phyloP scores from a whole-genome alignment of 169 alveolate species.

The Fabrea salina region DNA sequence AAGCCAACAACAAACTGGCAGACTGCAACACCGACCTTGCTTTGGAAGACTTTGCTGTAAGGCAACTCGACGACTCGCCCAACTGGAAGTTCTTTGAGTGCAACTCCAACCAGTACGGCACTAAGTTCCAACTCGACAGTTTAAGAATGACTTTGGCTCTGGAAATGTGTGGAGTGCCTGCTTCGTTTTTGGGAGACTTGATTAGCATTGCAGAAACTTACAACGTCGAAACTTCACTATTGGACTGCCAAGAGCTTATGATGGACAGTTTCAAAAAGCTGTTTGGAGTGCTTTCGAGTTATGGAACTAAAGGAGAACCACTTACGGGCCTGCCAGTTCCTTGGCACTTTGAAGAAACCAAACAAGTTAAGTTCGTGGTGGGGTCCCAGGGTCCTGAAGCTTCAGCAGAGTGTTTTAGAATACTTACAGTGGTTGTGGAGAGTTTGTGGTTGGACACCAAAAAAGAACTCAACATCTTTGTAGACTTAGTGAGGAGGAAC shows the following conservation, averaged over 20 bases:
- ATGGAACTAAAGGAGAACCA: not conserved
- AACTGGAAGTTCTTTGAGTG: slow-evolving; percentile 10
- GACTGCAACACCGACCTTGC: not conserved
- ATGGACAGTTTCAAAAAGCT: not conserved
- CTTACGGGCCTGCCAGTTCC: not conserved
- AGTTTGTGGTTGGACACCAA: not conserved
- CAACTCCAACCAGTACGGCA: slow-evolving; percentile 14
- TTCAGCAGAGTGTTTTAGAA: not conserved
- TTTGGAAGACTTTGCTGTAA: not conserved
- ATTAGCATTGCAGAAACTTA: no score
- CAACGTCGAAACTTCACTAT: not conserved
- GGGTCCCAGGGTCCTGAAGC: not conserved
- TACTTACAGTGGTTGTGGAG: not conserved
- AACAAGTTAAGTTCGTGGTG: not conserved
- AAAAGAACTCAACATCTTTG: no score
- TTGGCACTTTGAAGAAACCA: no score
- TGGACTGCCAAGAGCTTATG: not conserved
- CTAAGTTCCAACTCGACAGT: not conserved
- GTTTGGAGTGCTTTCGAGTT: not conserved
- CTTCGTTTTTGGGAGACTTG: not conserved
- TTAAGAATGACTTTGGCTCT: not conserved
- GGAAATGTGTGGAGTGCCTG: not conserved
- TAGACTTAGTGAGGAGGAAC: no score
- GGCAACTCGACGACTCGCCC: not conserved
- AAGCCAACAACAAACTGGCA: not conserved